Evolutionary conservation across 1,139 yeast genomes (phyloP).

Genomic region (Protomyces pachydermus): DNA sequence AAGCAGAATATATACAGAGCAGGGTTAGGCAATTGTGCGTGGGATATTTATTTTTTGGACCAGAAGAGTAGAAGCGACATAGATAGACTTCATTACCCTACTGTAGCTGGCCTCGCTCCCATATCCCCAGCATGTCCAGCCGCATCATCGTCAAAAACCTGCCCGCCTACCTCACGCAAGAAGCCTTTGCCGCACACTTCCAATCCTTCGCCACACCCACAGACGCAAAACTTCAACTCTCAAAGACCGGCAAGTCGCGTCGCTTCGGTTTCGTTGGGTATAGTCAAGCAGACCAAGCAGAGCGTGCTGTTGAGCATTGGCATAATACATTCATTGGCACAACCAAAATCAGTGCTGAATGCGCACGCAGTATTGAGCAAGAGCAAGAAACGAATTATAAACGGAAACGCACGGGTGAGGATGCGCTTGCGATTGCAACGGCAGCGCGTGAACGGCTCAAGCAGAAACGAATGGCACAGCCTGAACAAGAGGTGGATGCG

Average conservation of each 20-base stretch:
- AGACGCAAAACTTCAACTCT: constrained; percentile 79
- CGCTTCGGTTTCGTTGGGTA: constrained; percentile 91
- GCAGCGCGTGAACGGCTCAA: constrained; percentile 33
- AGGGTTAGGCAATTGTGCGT: not conserved
- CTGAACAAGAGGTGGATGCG: constrained; percentile 45
- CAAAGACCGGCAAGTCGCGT: constrained; percentile 73
- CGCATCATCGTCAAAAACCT: constrained; percentile 93
- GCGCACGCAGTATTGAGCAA: constrained; percentile 54
- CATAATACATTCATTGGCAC: constrained; percentile 79
- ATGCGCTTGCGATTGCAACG: constrained; percentile 69
- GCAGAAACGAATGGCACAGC: not conserved
- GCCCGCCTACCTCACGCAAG: constrained; percentile 76
- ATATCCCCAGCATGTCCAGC: constrained; percentile 38
- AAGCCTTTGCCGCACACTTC: constrained; percentile 65
- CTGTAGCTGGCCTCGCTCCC: not conserved
- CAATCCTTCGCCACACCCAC: constrained; percentile 59
- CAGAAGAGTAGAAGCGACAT: not conserved
- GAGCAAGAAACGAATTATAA: constrained; percentile 22
- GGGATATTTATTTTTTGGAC: not conserved
- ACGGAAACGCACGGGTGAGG: constrained; percentile 43
- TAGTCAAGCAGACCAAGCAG: constrained; percentile 66
- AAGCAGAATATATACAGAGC: not conserved
- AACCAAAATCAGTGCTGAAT: constrained; percentile 65
- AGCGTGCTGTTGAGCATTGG: constrained; percentile 68
- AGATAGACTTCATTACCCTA: not conserved